Base-by-base conservation (phyloP, 140 eudicot species). In the Anethum foeniculum region DNA sequence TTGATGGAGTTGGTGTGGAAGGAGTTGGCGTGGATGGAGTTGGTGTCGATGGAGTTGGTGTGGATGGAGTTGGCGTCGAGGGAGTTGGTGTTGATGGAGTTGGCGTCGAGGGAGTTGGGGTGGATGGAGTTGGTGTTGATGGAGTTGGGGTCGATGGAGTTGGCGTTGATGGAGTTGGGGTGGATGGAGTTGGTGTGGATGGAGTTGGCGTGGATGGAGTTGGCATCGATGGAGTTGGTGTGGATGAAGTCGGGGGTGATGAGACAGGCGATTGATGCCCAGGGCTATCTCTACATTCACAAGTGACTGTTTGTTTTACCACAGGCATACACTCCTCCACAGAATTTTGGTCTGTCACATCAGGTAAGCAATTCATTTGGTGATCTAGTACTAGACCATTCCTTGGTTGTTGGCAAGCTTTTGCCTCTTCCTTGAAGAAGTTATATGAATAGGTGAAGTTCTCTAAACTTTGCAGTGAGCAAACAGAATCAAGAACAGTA, bases 361-460 rank as follows among this genome's bases (percentile, higher is more conserved):
- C 52, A 10, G 87, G 79, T 25, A 94, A 39, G 74, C 98, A 94
- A 76, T 94, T 91, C 16, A 73, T 80, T 19, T 41, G 23, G 51
- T 77, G 79, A 16, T 82, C 81, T 51, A 88, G 1, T 4, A 65
- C 5, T 30, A 85, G 78, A 21, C 46, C 80, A 2, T 65, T 48
- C 14, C 79, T 25, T 23, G 79, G 76, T 44, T 77, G 64, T 23
- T 74, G 81, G 56, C 98, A 94, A 44, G 73, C 43, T 0, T 46
- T 81, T 47, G 77, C 86, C 85, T 85, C 85, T 47, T 69, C 85
- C 39, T 79, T 77, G 38, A 94, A 90, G 51, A 58, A 94, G 79
- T 94, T 91, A 52, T 58, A n/a, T 5, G 85, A 75, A 46, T 88
- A 86, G 0, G 87, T 81, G 8, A 91, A 75, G 71, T 83, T 84